A percentile compares a stretch with the other conserved stretches of the same genome.
phyloP scores from a whole-genome alignment of 305 asterid genomes.

The Fraxinus paxiana region DNA sequence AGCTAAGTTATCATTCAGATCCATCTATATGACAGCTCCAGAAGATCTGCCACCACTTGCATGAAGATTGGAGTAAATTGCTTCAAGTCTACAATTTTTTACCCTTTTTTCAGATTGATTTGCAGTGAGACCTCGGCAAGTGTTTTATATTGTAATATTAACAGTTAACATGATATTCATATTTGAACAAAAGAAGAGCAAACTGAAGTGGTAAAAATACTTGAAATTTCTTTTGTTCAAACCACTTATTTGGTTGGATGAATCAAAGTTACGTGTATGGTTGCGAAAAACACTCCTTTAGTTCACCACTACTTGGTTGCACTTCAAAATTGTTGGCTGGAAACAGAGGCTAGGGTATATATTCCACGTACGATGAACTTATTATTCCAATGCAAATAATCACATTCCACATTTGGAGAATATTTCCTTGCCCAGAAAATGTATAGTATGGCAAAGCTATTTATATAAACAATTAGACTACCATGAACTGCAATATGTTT shows the following conservation, averaged over 20 bases:
- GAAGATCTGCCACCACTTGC: background rate
- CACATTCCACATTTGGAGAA: background rate
- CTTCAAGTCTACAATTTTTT: background rate
- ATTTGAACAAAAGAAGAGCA: background rate
- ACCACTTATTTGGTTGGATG: background rate
- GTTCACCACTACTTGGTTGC: background rate
- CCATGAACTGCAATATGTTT: background rate
- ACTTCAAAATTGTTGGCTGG: background rate
- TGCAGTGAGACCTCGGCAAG: background rate
- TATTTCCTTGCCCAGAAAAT: background rate
- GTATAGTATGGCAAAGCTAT: background rate
- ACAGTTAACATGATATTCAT: background rate
- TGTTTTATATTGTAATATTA: background rate
- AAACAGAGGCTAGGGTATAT: background rate
- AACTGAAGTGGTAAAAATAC: background rate
- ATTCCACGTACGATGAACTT: background rate
- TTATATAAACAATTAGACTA: background rate
- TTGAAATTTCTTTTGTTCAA: background rate
- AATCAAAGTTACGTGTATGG: background rate
- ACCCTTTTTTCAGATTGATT: background rate
- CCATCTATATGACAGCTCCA: background rate
- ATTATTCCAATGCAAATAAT: background rate
- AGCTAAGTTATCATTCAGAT: background rate
- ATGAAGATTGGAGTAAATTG: background rate
- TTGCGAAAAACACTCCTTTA: background rate